Percentiles rank a stretch among this genome's conserved stretches.
phyloP scores from a whole-genome alignment of 176 grass and related monocot genomes.

The Paspalum notatum region DNA sequence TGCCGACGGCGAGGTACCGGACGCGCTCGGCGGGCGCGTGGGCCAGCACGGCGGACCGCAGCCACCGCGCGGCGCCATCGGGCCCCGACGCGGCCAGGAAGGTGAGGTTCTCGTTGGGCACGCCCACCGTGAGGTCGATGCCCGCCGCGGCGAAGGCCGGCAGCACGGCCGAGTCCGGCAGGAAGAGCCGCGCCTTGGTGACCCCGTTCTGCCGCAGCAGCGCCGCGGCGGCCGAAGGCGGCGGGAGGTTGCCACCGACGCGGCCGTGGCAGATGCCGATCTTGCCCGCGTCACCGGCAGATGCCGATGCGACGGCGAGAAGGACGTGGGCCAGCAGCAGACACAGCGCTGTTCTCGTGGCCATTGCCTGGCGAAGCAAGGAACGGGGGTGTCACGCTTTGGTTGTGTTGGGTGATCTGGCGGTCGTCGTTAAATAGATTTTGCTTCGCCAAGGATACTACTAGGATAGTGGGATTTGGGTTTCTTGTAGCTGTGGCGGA shows the following conservation, averaged over 20 bases:
- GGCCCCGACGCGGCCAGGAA: constrained; percentile 51
- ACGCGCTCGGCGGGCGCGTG: constrained; percentile 42
- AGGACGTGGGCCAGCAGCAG: neutral
- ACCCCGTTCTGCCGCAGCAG: constrained; percentile 56
- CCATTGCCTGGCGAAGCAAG: constrained; percentile 11
- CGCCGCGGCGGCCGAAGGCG: constrained; percentile 24
- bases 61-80: constrained; percentile 53
- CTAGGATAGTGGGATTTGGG: neutral
- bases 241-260: constrained; percentile 54
- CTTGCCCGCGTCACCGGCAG: neutral
- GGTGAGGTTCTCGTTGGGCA: constrained; percentile 79
- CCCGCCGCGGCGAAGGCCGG: constrained; percentile 51
- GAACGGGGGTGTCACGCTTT: neutral
- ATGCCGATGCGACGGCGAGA: constrained; percentile 11
- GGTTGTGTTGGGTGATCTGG: neutral
- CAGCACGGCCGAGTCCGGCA: constrained; percentile 57
- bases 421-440: constrained; percentile 12
- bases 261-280: constrained; percentile 71
- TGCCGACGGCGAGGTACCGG: constrained; percentile 63
- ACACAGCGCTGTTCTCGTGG: neutral
- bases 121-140: constrained; percentile 62
- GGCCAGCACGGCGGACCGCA: constrained; percentile 48
- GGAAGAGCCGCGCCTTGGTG: constrained; percentile 64
- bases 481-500: neutral
- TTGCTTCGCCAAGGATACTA: neutral